A percentile compares a stretch with the other conserved stretches of the same genome.
phyloP scores from a whole-genome alignment of 306 rosid species.

The Canavalia gladiata region DNA sequence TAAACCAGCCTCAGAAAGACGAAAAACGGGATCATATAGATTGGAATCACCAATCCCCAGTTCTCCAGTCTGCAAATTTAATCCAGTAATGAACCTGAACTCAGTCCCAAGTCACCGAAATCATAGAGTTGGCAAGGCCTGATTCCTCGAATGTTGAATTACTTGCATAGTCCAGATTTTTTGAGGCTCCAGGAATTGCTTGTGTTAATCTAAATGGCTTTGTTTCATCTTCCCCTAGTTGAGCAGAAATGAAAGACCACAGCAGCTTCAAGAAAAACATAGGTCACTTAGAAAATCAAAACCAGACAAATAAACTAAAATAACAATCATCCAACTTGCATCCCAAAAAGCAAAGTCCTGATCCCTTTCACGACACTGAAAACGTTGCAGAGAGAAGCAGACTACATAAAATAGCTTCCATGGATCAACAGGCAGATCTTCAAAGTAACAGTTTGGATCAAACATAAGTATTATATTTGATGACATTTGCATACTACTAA shows the following conservation, averaged over 20 bases:
- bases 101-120: slow-evolving; percentile 93
- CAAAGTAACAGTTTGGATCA: no score
- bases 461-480: no score
- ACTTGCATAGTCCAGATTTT: slow-evolving; percentile 68
- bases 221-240: slow-evolving; percentile 71
- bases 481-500: background rate
- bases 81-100: slow-evolving; percentile 43
- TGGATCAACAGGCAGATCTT: background rate
- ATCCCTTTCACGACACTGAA: background rate
- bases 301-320: slow-evolving; percentile 10
- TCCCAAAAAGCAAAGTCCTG: background rate
- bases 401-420: background rate
- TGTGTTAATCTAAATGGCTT: slow-evolving; percentile 76
- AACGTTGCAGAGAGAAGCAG: background rate
- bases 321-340: slow-evolving; percentile 17
- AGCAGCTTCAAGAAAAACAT: slow-evolving; percentile 75
- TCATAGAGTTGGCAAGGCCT: slow-evolving; percentile 95
- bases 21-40: slow-evolving; percentile 26
- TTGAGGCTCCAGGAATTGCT: slow-evolving; percentile 90
- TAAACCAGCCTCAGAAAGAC: slow-evolving; percentile 44
- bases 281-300: slow-evolving; percentile 19
- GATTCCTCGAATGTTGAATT: slow-evolving; percentile 76
- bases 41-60: slow-evolving; percentile 34
- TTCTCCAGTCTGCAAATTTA: slow-evolving; percentile 42
- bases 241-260: slow-evolving; percentile 86